Conservation (phyloP, 2,329 filamentous ascomycete genomes). For the Drechmeria coniospora region DNA sequence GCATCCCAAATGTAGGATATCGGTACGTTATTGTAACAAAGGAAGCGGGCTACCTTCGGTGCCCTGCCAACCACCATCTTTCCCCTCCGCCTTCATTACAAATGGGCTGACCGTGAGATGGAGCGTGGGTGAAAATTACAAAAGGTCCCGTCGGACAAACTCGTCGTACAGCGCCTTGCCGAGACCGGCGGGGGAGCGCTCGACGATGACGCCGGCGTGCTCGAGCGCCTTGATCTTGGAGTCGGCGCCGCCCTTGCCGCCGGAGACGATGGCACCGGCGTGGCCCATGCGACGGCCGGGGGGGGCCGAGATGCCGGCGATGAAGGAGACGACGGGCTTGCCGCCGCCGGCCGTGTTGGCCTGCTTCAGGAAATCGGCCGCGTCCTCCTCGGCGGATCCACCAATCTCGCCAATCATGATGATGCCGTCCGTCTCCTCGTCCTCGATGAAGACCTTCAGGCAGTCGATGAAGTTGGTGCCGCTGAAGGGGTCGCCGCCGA, state of each 20-base stretch:
- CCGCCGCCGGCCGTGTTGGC: constrained; percentile 72
- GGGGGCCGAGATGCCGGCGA: constrained; percentile 93
- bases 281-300: constrained; percentile 97
- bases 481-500: constrained; percentile 95
- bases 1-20: no score
- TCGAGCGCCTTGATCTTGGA: constrained; percentile 95
- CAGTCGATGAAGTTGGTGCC: constrained; percentile 99
- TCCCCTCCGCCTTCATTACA: no score
- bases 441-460: constrained; percentile 89
- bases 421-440: constrained; percentile 94
- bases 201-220: constrained; percentile 84
- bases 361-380: constrained; percentile 84
- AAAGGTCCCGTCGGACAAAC: constrained; percentile 89
- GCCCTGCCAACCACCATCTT: constrained; percentile 9
- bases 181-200: constrained; percentile 81
- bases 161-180: constrained; percentile 90
- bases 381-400: constrained; percentile 93
- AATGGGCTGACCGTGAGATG: no score
- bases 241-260: constrained; percentile 94
- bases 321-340: constrained; percentile 96
- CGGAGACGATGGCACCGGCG: constrained; percentile 93
- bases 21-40: no score
- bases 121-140: constrained; percentile 55
- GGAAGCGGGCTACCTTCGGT: no score
- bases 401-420: constrained; percentile 99